These are phyloP conservation scores for Sungouiozyma ichnusensis DNA, from an alignment of 805 yeast genomes.

Conservation along the genomic window DNA sequence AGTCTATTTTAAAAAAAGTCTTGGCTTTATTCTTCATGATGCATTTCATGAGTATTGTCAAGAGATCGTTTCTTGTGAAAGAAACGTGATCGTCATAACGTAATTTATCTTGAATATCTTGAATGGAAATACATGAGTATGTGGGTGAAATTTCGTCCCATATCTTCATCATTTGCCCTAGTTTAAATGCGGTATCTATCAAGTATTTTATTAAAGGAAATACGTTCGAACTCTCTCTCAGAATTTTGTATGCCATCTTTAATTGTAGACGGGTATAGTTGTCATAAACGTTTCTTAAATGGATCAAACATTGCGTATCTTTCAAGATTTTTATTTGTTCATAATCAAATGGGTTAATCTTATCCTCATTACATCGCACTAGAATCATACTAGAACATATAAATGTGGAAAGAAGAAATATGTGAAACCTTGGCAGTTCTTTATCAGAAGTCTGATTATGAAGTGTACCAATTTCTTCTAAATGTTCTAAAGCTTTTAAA, in stretches of 20 bases:
- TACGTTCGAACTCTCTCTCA: constrained; percentile 8
- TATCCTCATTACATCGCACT: constrained; percentile 5
- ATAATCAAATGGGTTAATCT: constrained; percentile 23
- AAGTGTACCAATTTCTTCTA: constrained; percentile 11
- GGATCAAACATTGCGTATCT: constrained; percentile 7
- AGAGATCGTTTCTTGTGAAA: constrained; percentile 17
- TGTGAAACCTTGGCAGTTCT: constrained; percentile 9
- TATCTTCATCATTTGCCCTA: constrained; percentile 15
- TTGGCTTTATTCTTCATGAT: constrained; percentile 19
- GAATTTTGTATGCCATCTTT: constrained; percentile 4
- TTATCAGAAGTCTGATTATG: constrained; percentile 2
- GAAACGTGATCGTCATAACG: constrained; percentile 3
- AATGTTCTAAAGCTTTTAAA: constrained; percentile 12
- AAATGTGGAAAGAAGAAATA: constrained; percentile 17
- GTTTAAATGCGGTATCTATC: constrained; percentile 8
- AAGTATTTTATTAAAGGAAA: constrained; percentile 7
- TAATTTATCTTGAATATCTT: constrained; percentile 15
- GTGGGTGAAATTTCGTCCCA: constrained; percentile 22
- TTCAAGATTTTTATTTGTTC: constrained; percentile 19
- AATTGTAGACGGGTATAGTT: constrained; percentile 11
- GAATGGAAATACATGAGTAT: constrained; percentile 21
- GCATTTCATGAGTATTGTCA: constrained; percentile 22
- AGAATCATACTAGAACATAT: constrained; percentile 18
- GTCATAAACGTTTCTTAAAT: constrained; percentile 10
- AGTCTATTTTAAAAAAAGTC: constrained; percentile 22